phyloP scores from a whole-genome alignment of 805 yeast genomes.

The Lachancea sp. region DNA sequence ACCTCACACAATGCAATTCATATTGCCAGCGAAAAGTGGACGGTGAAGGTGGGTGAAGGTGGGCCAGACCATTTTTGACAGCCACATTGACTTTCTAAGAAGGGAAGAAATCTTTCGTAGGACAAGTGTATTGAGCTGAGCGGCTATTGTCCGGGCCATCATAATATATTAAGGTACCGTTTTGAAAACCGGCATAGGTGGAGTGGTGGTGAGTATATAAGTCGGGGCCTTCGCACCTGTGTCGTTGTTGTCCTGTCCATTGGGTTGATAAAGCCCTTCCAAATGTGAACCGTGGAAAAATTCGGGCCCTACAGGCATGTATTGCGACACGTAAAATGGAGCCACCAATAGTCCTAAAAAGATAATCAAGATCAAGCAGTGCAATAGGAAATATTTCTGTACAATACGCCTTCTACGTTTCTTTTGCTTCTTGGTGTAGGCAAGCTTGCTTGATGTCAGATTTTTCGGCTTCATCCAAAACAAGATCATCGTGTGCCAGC shows the following conservation, averaged over 20 bases:
- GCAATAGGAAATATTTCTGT: constrained; percentile 42
- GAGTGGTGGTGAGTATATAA: constrained; percentile 37
- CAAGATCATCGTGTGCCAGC: constrained; percentile 58
- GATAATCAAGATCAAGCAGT: constrained; percentile 36
- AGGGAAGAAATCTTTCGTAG: too few relatives aligned
- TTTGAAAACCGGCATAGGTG: constrained; percentile 29
- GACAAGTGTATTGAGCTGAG: too few relatives aligned
- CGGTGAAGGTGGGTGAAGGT: too few relatives aligned
- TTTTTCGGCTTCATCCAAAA: constrained; percentile 59
- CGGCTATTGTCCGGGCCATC: neutral
- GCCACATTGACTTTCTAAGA: too few relatives aligned
- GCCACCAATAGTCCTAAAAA: constrained; percentile 39
- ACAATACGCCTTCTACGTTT: constrained; percentile 39
- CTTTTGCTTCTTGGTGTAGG: constrained; percentile 37
- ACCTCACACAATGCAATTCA: too few relatives aligned
- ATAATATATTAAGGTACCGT: constrained; percentile 19
- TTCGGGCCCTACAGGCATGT: constrained; percentile 25
- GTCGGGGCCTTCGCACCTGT: constrained; percentile 54
- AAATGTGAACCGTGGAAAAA: constrained; percentile 21
- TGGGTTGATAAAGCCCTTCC: constrained; percentile 53
- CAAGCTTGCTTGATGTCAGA: constrained; percentile 30
- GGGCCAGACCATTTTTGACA: too few relatives aligned
- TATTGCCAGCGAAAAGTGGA: too few relatives aligned
- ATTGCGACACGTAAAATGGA: constrained; percentile 40
- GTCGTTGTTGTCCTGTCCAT: constrained; percentile 54